Base-by-base conservation (phyloP, 73 alveolate genomes). In the Paramecium primaurelia region DNA sequence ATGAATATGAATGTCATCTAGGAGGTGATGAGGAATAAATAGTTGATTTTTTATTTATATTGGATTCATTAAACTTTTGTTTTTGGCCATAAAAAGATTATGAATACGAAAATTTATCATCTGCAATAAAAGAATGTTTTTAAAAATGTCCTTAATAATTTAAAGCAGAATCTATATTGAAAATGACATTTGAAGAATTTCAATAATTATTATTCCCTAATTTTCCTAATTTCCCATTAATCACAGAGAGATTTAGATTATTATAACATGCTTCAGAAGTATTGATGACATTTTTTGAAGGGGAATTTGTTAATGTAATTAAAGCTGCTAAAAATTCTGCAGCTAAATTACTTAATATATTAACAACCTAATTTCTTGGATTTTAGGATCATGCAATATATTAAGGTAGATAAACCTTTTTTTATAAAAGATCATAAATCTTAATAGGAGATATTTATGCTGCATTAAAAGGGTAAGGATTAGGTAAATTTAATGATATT, bases 341-440 rank as follows among this genome's bases (percentile, higher is more conserved):
- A 30, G 59, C 32, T 26, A 89, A 88, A 40, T 93, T 93, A 71
- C 28, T 51, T 4, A 69, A 16, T 10, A 51, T 59, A 22, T 87
- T 88, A 12, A 71, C 86, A 28, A 94, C 93, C 77, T 80, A 85
- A 64, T 97, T 95, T 92, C 92, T 97, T 58, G 98, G 99, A 36
- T 98, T 97, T 87, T 93, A 99, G 80, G 99, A 98, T 92, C 98
- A 95, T 42, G 97, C 98, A 10, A 96, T 97, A 38, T 97, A 97
- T 89, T 77, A 97, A 68, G 99, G 99, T 26, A 97, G 96, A 73
- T 95, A 98, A 95, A 93, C 95, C 18, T 96, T 88, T 85, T 98
- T 97, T 92, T 97, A 97, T 75, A 98, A 98, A 86, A 89, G 99
- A 96, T 99, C 99, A 11, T 95, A 98, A 95, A 98, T 98, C 60